Percentiles rank a stretch among this genome's conserved stretches.
These are phyloP conservation scores for Chalaropsis thielavioides DNA, from an alignment of 2,329 filamentous ascomycete genomes.

Conservation along the genomic window DNA sequence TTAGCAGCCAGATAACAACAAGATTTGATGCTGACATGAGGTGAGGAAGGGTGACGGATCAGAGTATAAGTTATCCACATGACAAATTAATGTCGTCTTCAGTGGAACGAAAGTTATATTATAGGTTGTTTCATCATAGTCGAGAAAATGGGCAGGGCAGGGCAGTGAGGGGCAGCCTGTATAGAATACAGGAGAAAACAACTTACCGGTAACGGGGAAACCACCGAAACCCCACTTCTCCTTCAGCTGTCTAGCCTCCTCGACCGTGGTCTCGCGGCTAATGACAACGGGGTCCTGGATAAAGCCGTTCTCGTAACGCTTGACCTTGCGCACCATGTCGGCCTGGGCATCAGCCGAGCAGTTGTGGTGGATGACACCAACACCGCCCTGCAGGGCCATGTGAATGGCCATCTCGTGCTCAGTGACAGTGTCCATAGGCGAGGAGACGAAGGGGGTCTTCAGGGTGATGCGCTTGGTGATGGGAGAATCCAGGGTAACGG, in stretches of 20 bases:
- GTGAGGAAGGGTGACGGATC: conserved; percentile 22
- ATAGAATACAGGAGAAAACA: conserved; percentile 10
- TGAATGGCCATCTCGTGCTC: conserved; percentile 99
- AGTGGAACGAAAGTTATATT: conserved; percentile 99
- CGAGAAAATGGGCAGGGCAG: neutral
- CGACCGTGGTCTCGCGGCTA: conserved; percentile 71
- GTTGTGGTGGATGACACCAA: conserved; percentile 98
- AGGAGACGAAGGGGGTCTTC: conserved; percentile 94
- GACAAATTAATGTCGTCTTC: conserved; percentile 61
- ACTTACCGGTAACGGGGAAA: conserved; percentile 95
- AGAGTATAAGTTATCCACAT: conserved; percentile 49
- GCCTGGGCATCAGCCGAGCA: conserved; percentile 95
- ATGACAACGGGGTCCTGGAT: conserved; percentile 93
- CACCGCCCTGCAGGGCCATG: conserved; percentile 75
- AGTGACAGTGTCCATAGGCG: conserved; percentile 98
- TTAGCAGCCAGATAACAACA: conserved; percentile 8
- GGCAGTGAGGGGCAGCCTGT: neutral
- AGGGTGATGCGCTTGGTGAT: conserved; percentile 90
- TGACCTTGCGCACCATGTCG: conserved; percentile 98
- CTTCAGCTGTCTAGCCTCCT: conserved; percentile 81
- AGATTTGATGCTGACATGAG: conserved; percentile 29
- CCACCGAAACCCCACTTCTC: conserved; percentile 98
- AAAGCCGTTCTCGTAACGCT: conserved; percentile 98
- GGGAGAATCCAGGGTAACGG: conserved; percentile 75
- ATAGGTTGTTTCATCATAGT: conserved; percentile 64